These are phyloP conservation scores for Leucosporidium yakuticum DNA, from an alignment of 768 basidiomycete species.

Conservation along the genomic window DNA sequence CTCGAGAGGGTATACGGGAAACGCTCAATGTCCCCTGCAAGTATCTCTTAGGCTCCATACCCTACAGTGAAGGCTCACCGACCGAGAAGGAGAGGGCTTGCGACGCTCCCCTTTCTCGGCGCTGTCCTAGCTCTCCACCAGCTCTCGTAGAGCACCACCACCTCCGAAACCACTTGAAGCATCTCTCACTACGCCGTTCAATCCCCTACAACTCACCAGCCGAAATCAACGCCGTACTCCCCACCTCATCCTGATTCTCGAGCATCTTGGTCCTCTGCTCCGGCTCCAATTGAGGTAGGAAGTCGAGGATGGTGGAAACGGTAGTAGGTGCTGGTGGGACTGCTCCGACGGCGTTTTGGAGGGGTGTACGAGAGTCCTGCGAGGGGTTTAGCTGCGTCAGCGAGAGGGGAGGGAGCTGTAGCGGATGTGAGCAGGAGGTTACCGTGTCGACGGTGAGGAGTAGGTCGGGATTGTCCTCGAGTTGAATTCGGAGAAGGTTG, in stretches of 20 bases:
- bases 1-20: background rate
- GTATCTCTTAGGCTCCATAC: background rate
- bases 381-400: too few species aligned
- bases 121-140: background rate
- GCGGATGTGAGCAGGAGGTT: background rate
- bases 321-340: constrained; percentile 11
- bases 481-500: constrained; percentile 5
- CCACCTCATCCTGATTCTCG: constrained; percentile 27
- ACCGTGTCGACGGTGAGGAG: constrained; percentile 16
- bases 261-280: constrained; percentile 4
- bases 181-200: background rate
- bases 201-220: constrained; percentile 13
- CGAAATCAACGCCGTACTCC: constrained; percentile 24
- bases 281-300: constrained; percentile 8
- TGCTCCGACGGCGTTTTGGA: constrained; percentile 29
- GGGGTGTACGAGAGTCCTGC: constrained; percentile 28
- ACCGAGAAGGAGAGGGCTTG: too few species aligned
- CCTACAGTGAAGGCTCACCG: too few species aligned
- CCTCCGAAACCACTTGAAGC: too few species aligned
- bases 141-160: background rate
- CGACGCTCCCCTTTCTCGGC: background rate
- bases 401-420: too few species aligned
- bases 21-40: background rate
- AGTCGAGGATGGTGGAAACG: constrained; percentile 27
- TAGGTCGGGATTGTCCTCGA: constrained; percentile 13